Conservation (phyloP, 2,329 filamentous ascomycete species). For the Alternaria brassicicola region DNA sequence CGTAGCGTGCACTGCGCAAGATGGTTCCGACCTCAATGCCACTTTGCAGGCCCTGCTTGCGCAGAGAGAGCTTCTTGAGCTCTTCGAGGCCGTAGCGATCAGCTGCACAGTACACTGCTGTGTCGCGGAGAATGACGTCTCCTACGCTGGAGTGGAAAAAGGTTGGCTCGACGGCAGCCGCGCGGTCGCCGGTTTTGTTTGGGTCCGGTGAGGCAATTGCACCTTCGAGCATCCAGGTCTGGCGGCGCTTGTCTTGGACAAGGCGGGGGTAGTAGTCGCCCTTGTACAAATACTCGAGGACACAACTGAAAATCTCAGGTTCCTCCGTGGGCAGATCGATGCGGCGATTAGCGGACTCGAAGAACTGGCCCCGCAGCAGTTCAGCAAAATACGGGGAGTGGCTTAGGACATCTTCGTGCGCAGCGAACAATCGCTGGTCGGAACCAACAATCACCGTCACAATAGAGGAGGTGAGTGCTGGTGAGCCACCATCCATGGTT, state of each 20-base stretch:
- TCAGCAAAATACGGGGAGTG: conserved; percentile 84
- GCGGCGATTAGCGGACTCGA: conserved; percentile 73
- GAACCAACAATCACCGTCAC: conserved; percentile 83
- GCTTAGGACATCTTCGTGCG: conserved; percentile 89
- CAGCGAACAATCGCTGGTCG: conserved; percentile 89
- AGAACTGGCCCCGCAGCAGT: conserved; percentile 73
- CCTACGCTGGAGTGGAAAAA: conserved; percentile 76
- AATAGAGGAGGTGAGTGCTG: conserved; percentile 71
- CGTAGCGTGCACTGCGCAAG: conserved; percentile 89
- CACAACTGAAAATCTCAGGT: conserved; percentile 88
- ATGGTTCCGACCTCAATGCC: conserved; percentile 93
- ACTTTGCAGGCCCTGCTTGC: conserved; percentile 92
- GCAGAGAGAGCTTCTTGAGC: conserved; percentile 86
- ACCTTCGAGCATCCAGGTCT: conserved; percentile 90
- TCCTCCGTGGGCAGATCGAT: conserved; percentile 79
- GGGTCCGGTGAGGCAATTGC: conserved; percentile 62
- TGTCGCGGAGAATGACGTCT: conserved; percentile 85
- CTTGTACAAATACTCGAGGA: conserved; percentile 97
- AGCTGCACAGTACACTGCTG: conserved; percentile 90
- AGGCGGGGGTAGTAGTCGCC: conserved; percentile 93
- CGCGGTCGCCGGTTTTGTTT: conserved; percentile 62
- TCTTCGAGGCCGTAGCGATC: conserved; percentile 90
- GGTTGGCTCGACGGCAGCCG: conserved; percentile 68
- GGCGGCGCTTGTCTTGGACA: conserved; percentile 81
- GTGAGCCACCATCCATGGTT: conserved; percentile 56